These are phyloP conservation scores for Floccularia luteovirens DNA, from an alignment of 768 basidiomycete species.

Conservation along the genomic window DNA sequence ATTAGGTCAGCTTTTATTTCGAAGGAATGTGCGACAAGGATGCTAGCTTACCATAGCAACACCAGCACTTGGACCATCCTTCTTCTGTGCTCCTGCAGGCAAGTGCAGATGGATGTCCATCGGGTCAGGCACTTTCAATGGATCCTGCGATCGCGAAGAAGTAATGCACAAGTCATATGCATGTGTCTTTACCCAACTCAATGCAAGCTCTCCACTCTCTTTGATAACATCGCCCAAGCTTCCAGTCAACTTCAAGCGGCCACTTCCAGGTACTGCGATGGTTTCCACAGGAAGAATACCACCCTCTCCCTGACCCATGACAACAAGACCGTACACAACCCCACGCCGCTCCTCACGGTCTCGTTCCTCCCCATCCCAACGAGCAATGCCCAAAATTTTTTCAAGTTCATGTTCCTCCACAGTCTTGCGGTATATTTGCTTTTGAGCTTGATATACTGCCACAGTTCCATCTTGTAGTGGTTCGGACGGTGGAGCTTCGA, in stretches of 20 bases:
- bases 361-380: conserved; percentile 74
- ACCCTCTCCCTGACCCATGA: conserved; percentile 84
- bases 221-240: conserved; percentile 84
- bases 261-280: conserved; percentile 67
- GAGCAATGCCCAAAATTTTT: conserved; percentile 71
- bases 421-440: conserved; percentile 42
- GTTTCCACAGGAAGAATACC: conserved; percentile 84
- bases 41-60: conserved; percentile 64
- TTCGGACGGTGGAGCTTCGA: neutral
- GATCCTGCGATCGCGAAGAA: conserved; percentile 58
- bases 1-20: conserved; percentile 1
- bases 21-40: neutral
- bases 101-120: conserved; percentile 87
- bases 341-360: conserved; percentile 71
- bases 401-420: conserved; percentile 75
- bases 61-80: conserved; percentile 90
- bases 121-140: conserved; percentile 61
- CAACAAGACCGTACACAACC: conserved; percentile 80
- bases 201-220: conserved; percentile 83
- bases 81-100: conserved; percentile 86
- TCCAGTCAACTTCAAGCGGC: conserved; percentile 72
- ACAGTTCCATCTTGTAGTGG: neutral
- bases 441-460: conserved; percentile 8
- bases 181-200: conserved; percentile 89
- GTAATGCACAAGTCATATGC: conserved; percentile 78